phyloP scores from a whole-genome alignment of 345 rosid species.

The Cardiospermum halicacabum region DNA sequence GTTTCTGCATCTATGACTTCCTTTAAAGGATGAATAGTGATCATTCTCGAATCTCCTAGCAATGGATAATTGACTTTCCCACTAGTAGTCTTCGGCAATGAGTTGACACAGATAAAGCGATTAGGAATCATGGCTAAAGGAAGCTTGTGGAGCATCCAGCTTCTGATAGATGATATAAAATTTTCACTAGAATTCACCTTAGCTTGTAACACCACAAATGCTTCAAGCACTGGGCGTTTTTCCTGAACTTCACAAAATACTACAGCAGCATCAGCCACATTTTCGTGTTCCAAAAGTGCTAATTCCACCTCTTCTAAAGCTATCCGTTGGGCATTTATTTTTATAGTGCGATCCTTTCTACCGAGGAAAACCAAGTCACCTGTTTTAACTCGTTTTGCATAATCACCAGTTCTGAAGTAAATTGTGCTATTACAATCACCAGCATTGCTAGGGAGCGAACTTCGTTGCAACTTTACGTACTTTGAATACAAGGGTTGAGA shows the following conservation, averaged over 20 bases:
- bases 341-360: conserved; percentile 74
- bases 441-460: conserved; percentile 32
- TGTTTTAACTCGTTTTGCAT: conserved; percentile 53
- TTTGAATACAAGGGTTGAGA: conserved; percentile 25
- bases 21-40: conserved; percentile 22
- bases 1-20: conserved; percentile 18
- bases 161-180: conserved; percentile 39
- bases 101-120: conserved; percentile 43
- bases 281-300: conserved; percentile 46
- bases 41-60: conserved; percentile 34
- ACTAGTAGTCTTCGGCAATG: conserved; percentile 63
- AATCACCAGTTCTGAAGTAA: conserved; percentile 86
- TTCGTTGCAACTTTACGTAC: conserved; percentile 42
- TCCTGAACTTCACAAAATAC: conserved; percentile 34
- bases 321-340: conserved; percentile 80
- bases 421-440: conserved; percentile 37
- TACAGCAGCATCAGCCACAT: conserved; percentile 67
- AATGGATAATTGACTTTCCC: conserved; percentile 82
- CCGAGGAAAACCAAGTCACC: conserved; percentile 83
- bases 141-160: conserved; percentile 60
- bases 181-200: conserved; percentile 32
- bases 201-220: conserved; percentile 50
- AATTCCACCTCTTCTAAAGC: conserved; percentile 79
- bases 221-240: conserved; percentile 41
- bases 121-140: conserved; percentile 76